phyloP scores from a whole-genome alignment of 257 asterid species.

The Leptodermis oblonga region DNA sequence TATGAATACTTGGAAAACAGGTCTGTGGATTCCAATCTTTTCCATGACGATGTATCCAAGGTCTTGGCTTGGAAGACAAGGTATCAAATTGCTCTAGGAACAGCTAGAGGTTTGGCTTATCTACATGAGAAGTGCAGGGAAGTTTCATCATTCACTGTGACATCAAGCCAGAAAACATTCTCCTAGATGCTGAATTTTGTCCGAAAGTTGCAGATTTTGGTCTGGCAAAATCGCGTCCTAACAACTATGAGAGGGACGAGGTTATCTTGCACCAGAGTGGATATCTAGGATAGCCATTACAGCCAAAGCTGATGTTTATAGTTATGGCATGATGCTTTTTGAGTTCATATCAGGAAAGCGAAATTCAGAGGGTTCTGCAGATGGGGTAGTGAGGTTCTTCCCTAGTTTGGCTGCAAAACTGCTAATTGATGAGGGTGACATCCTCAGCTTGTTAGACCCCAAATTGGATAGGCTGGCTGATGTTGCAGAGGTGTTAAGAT shows the following conservation, averaged over 20 bases:
- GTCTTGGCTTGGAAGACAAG: conserved; percentile 38
- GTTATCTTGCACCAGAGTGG: conserved; percentile 53
- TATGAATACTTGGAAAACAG: conserved; percentile 45
- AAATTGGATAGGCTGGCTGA: conserved; percentile 29
- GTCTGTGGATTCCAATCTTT: conserved; percentile 43
- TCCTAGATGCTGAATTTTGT: conserved; percentile 35
- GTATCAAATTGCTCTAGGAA: too few relatives aligned
- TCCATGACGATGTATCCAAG: conserved; percentile 27
- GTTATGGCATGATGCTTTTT: conserved; percentile 53
- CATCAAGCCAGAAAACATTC: conserved; percentile 49
- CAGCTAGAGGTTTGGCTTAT: conserved; percentile 52
- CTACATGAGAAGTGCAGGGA: conserved; percentile 58
- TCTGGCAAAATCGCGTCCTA: conserved; percentile 40
- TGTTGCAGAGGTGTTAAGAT: conserved; percentile 31
- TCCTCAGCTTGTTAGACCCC: conserved; percentile 34
- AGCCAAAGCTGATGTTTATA: conserved; percentile 47
- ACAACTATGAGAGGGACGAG: conserved; percentile 46
- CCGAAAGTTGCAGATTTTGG: conserved; percentile 64
- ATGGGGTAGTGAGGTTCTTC: conserved; percentile 29
- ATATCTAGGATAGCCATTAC: conserved; percentile 45
- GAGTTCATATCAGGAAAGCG: conserved; percentile 44
- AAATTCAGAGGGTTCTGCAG: conserved; percentile 31
- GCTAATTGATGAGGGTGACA: conserved; percentile 30
- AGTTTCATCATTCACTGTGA: conserved; percentile 52
- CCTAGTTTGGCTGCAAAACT: conserved; percentile 34